Evolutionary conservation across 345 rosid species (phyloP).

Genomic region (Ceriops zippeliana): DNA sequence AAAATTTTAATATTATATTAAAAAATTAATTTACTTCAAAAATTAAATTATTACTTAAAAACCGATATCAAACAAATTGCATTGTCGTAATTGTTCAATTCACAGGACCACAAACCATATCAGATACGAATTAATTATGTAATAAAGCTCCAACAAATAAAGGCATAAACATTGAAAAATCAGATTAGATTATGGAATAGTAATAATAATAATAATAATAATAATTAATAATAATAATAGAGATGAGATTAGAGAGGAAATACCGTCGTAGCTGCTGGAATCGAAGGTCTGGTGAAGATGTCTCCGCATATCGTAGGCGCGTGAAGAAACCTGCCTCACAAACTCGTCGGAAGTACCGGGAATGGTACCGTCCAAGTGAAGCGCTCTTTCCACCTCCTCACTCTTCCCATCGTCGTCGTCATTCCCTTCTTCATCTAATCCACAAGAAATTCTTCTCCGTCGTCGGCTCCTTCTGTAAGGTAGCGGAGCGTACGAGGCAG

Average conservation of each 20-base stretch:
- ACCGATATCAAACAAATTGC: too few relatives aligned
- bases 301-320: constrained; percentile 96
- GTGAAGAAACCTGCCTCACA: constrained; percentile 79
- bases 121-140: too few relatives aligned
- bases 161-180: background rate
- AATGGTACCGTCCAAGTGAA: constrained; percentile 87
- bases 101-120: background rate
- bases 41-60: too few relatives aligned
- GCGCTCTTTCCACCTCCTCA: constrained; percentile 79
- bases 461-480: constrained; percentile 25
- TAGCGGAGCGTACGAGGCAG: constrained; percentile 17
- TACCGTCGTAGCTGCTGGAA: constrained; percentile 90
- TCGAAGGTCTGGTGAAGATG: constrained; percentile 78
- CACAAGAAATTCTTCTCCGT: constrained; percentile 34
- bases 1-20: too few relatives aligned
- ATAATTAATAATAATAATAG: background rate
- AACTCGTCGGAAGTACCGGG: constrained; percentile 83
- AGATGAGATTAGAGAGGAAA: background rate
- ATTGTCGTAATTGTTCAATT: too few relatives aligned
- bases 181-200: background rate
- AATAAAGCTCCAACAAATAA: background rate
- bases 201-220: background rate
- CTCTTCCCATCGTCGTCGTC: constrained; percentile 37
- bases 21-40: too few relatives aligned
- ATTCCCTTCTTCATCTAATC: constrained; percentile 26